Conservation (phyloP, 2,329 filamentous ascomycete species). For the Ophiocordyceps polyrhachis-furcata region DNA sequence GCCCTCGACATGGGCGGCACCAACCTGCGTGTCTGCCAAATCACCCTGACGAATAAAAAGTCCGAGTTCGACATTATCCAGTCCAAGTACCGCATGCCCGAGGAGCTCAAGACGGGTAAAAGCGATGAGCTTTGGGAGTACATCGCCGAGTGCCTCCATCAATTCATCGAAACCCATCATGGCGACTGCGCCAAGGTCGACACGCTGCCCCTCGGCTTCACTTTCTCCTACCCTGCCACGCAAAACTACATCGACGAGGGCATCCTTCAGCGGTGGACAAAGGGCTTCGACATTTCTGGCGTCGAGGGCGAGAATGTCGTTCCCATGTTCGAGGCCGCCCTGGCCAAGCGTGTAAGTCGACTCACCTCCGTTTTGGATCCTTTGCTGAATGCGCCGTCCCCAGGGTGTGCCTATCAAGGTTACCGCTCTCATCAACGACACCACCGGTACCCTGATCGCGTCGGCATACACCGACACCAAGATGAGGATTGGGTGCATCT, state of each 20-base stretch:
- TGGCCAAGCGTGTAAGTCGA: slow-evolving; percentile 33
- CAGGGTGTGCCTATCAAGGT: slow-evolving; percentile 83
- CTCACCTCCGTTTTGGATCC: background rate
- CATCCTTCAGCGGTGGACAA: slow-evolving; percentile 87
- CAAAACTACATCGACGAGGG: slow-evolving; percentile 90
- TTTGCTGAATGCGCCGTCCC: slow-evolving; percentile 1
- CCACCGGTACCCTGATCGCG: slow-evolving; percentile 88
- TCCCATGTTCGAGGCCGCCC: slow-evolving; percentile 64
- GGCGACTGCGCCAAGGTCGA: slow-evolving; percentile 41
- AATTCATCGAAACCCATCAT: slow-evolving; percentile 79
- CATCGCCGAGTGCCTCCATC: slow-evolving; percentile 78
- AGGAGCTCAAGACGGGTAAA: slow-evolving; percentile 73
- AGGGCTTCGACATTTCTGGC: slow-evolving; percentile 85
- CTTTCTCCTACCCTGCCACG: slow-evolving; percentile 87
- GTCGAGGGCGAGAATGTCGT: slow-evolving; percentile 86
- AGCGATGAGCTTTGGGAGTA: slow-evolving; percentile 87
- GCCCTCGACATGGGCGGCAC: slow-evolving; percentile 94
- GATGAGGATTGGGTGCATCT: slow-evolving; percentile 95
- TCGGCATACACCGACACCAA: slow-evolving; percentile 88
- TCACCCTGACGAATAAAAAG: slow-evolving; percentile 70
- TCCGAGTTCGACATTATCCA: slow-evolving; percentile 90
- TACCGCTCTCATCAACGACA: slow-evolving; percentile 90
- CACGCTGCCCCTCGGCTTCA: slow-evolving; percentile 71
- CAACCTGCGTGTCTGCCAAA: slow-evolving; percentile 86
- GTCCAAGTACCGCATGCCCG: slow-evolving; percentile 88